Evolutionary conservation across 2,329 filamentous ascomycete genomes (phyloP), one percentile per base, ranked within the genome.

Genomic region (Fonsecaea multimorphosa): DNA sequence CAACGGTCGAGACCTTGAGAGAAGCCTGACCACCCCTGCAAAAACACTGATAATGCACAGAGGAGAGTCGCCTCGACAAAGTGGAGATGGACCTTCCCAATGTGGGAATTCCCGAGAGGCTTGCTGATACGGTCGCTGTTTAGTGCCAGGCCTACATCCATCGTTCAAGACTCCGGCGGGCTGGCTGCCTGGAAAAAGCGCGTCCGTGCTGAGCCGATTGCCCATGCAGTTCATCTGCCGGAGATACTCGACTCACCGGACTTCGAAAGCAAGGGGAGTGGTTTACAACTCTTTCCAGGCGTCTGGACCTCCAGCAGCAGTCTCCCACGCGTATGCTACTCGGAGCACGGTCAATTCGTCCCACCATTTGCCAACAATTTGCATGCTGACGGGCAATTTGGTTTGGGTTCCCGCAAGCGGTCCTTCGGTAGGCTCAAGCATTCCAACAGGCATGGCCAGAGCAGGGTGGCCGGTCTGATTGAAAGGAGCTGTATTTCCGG

Each of bases 321-420:
- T 40, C 14, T 40, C 38, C 53, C 65, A 64, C 19, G 38, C 65
- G 22, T 61, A 61, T 16, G 57, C 65, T 9, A 55, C 65, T 46
- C 58, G 57, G 22, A 72, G 67, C 9, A 74, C 70, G 2, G 54
- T 69, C 16, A 66, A 34, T 61, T 80, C 78, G 40, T 80, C 72
- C 71, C 74, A 78, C 61, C 76, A 67, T 16, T 72, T 75, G 24
- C 74, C 74, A 2, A 80, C 76, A 38, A 80, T 69, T 64, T 79
- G 76, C 76, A 80, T 77, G 16, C 77, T 74, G 1, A 75, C 78
- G 1, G 78, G 78, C 16, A 80, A 63, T 58, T 60, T 70, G 1
- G 76, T 61, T 1, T 70, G 38, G n/a, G 38, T 40, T 19, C 38
- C 38, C 38, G 38, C 38, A 4, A 40, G 38, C 3, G 38, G 38